Evolutionary conservation across 345 rosid species (phyloP).

Genomic region (Eucalyptus paniculata): DNA sequence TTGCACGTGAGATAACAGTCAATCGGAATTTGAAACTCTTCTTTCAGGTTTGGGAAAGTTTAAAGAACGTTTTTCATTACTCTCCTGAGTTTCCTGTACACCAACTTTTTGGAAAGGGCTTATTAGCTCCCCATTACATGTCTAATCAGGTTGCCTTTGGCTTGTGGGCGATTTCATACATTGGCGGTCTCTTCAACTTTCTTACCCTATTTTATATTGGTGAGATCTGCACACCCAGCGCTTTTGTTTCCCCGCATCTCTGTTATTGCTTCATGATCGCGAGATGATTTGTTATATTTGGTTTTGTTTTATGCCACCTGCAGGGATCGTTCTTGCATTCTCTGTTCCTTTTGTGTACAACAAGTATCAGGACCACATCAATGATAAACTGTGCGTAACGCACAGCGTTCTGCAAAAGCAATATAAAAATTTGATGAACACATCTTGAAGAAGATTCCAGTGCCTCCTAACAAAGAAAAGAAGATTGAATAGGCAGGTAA

Average conservation of each 20-base stretch:
- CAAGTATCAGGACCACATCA: conserved; percentile 56
- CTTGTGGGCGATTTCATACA: conserved; percentile 45
- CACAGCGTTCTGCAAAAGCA: conserved; percentile 37
- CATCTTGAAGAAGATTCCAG: conserved; percentile 34
- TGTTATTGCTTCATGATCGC: neutral
- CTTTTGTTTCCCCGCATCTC: neutral
- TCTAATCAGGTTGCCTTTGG: conserved; percentile 39
- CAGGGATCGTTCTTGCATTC: conserved; percentile 68
- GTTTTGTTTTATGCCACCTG: neutral
- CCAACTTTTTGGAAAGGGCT: neutral
- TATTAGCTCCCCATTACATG: neutral
- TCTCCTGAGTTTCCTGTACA: neutral
- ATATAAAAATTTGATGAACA: conserved; percentile 42
- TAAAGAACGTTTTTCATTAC: neutral
- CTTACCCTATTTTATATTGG: conserved; percentile 77
- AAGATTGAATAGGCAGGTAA: conserved; percentile 54
- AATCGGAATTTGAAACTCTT: conserved; percentile 51
- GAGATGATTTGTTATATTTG: neutral
- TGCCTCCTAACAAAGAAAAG: conserved; percentile 47
- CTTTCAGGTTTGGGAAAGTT: conserved; percentile 32
- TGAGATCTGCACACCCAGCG: conserved; percentile 14
- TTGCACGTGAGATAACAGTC: conserved; percentile 65
- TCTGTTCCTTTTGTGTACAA: conserved; percentile 61
- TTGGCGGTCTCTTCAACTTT: conserved; percentile 65
- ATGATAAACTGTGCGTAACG: conserved; percentile 41